Evolutionary conservation across 306 rosid genomes (phyloP), one percentile per base, ranked within the genome.

Genomic region (Comarum palustre): DNA sequence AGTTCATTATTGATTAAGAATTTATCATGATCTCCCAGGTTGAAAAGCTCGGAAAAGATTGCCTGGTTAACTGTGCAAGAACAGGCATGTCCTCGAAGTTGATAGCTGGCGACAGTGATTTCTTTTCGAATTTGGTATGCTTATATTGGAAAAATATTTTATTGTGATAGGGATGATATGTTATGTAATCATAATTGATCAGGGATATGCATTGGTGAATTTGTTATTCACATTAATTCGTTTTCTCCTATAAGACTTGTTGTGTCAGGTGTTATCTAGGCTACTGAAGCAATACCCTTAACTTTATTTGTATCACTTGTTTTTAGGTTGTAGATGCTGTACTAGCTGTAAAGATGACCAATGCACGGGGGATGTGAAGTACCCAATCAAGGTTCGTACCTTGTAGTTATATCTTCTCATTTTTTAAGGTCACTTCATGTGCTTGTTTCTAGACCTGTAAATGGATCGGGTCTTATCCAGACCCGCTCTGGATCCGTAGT

Each of bases 21-120:
- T 48, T 61, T 60, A 29, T 48, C 19, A 78, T 73, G 66, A 51
- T 73, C 64, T 72, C 9, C 54, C 42, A 95, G 99, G 96, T 95
- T 85, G 99, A 91, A 32, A 91, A 90, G 87, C 93, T 91, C 57
- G 99, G 97, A 75, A 95, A 88, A 77, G 97, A 90, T 68, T 87
- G 96, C 65, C 78, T 95, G 6, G 52, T 88, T 20, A 95, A 95
- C 75, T 95, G 97, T 80, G 99, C 99, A 72, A 95, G 88, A 91
- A 95, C 97, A 81, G 90, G 97, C 85, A 95, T 95, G 97, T 95
- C 99, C 69, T 91, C 99, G 42, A 95, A 95, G 88, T 86, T 95
- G 92, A 95, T 95, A 78, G 86, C 96, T n/a, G 89, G 90, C 39
- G 99, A 95, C 72, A 83, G 96, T 69, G 96, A 90, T 77, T 91